phyloP scores from a whole-genome alignment of 1,284 basidiomycete species.

The Naganishia sp. region DNA sequence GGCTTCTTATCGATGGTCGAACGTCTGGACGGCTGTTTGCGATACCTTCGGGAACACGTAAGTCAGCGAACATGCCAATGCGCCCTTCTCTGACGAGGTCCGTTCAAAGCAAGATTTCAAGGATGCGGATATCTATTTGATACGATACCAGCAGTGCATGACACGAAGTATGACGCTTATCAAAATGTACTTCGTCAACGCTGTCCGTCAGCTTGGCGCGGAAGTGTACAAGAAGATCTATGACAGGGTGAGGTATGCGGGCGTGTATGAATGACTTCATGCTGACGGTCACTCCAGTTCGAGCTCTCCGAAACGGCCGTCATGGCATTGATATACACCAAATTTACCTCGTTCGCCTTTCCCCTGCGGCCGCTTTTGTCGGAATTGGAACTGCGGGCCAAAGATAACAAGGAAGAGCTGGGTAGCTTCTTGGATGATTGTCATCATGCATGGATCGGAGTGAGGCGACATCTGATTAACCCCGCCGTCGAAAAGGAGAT shows the following conservation, averaged over 20 bases:
- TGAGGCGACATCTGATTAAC: constrained; percentile 69
- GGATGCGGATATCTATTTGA: constrained; percentile 85
- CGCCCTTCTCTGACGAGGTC: neutral
- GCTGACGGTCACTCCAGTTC: constrained; percentile 54
- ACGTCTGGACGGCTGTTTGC: constrained; percentile 85
- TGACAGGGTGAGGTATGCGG: constrained; percentile 58
- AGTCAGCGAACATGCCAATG: constrained; percentile 47
- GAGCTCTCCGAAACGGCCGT: constrained; percentile 76
- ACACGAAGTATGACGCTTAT: constrained; percentile 93
- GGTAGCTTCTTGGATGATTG: constrained; percentile 77
- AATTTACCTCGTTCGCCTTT: constrained; percentile 71
- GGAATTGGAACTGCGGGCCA: constrained; percentile 77
- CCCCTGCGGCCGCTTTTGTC: constrained; percentile 73
- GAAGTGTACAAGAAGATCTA: constrained; percentile 72
- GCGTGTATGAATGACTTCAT: neutral
- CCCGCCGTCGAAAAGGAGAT: constrained; percentile 75
- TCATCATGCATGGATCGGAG: constrained; percentile 74
- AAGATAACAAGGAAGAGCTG: constrained; percentile 68
- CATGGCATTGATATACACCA: constrained; percentile 81
- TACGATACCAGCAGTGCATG: constrained; percentile 93
- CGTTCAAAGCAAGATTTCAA: constrained; percentile 72
- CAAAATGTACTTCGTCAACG: constrained; percentile 88
- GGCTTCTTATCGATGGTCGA: constrained; percentile 94
- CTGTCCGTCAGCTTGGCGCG: constrained; percentile 68
- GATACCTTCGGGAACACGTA: constrained; percentile 81